Evolutionary conservation across 345 rosid species (phyloP), one percentile per base, ranked within the genome.

Genomic region (Salix dunnii): DNA sequence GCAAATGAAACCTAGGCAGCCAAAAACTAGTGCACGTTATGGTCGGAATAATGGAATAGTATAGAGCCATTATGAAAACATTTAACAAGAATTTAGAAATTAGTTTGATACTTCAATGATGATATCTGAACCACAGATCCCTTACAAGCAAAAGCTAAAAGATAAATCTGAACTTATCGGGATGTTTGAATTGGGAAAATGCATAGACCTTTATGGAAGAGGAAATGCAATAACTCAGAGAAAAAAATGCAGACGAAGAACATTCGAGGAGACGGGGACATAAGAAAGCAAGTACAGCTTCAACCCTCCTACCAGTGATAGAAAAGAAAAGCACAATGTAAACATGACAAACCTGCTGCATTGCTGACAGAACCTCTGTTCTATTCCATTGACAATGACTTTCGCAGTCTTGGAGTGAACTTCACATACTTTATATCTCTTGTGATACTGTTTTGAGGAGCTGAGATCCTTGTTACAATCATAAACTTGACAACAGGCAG

Each of bases 1-100:
- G 98, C 82, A 78, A 95, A 81, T 96, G 99, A 88, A 96, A 96
- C 85, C 99, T 96, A 81, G 28, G 42, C 13, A 40, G 49, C 58
- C n/a, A 13, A 78, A 71, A 77, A 27, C 30, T 38, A 65, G 30
- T 66, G 20, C 25, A 16, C 65, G 31, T 77, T 64, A 63, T 55
- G 55, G 58, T 61, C 30, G 70, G 3, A 70, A 17, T 18, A 61
- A 48, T 16, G 10, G 11, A 36, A 10, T 36, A 53, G 20, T 40
- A 67, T 42, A 38, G 7, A 55, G 35, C 21, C 33, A 46, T 9
- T 4, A n/a, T 4, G 3, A 55, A 13, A 68, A 74, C 23, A 36
- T 42, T 13, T 12, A 30, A 11, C 60, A 63, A 48, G 43, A 8
- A 7, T 31, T 2, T 8, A 31, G 4, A 8, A 40, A 9, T 40